Base-by-base conservation (phyloP, 2,329 filamentous ascomycete species). In the Clonostachys byssicola region DNA sequence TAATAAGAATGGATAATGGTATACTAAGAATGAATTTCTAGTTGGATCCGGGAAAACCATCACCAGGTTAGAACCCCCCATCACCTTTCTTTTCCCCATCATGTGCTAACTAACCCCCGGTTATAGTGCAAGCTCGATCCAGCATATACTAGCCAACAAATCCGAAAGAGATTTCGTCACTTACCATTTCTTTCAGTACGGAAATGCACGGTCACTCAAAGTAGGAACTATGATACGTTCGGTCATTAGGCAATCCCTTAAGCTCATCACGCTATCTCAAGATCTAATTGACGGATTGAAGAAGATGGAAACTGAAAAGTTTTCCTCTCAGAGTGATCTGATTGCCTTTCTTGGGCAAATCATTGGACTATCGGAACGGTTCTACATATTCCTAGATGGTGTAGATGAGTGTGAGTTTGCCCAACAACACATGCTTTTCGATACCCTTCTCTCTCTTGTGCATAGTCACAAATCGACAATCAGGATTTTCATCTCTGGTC, bases 361-460 rank as follows among this genome's bases (percentile, higher is more conserved):
- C n/a, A 42, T 46, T 42, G 10, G 16, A 20, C 10, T 23, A 16
- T 20, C 38, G 17, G n/a, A 43, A 16, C 9, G n/a, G 38, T 5
- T 40, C 18, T 63, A 55, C 20, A 54, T 68, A 14, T 45, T 66
- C 3, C 55, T 68, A 34, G 65, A 68, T 52, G 62, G 55, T 3
- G 17, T 68, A 4, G 64, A 67, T 47, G 64, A 67, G 51, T 63
- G 54, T 40, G 53, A 58, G 18, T 49, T 49, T 9, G 39, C 36
- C 12, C 54, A 66, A 20, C 56, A 57, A 38, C 30, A n/a, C 3
- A 23, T 30, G 6, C 43, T 55, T 12, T 12, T 54, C 12, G 2
- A 42, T 0, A 13, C 1, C 2, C 33, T 55, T 9, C 38, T 42
- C 8, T 46, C 35, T 7, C 40, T 46, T 12, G 10, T 18, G 12